A percentile compares a stretch with the other conserved stretches of the same genome.
These are phyloP conservation scores for Schizochytrium sp. DNA, from an alignment of 108 stramenopile species.

Conservation along the genomic window DNA sequence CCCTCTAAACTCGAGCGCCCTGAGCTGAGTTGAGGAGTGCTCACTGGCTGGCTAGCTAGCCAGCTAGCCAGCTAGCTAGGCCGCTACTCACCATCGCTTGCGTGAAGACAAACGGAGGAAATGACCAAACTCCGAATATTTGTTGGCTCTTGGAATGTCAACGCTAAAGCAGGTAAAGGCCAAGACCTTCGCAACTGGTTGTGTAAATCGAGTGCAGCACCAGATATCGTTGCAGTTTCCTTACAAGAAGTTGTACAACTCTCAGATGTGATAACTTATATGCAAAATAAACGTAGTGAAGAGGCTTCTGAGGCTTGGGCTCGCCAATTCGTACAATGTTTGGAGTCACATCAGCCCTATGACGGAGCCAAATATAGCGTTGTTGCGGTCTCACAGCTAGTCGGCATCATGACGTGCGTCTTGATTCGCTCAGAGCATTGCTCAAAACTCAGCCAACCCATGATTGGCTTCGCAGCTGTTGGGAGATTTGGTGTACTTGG, in stretches of 20 bases:
- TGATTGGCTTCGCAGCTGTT: slow-evolving; percentile 29
- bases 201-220: slow-evolving; percentile 34
- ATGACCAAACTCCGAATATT: slow-evolving; percentile 41
- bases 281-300: slow-evolving; percentile 24
- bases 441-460: not conserved
- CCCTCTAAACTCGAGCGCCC: too few relatives aligned
- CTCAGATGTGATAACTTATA: slow-evolving; percentile 30
- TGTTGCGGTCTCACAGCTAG: slow-evolving; percentile 5
- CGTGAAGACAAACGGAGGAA: too few relatives aligned
- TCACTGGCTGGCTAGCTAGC: too few relatives aligned
- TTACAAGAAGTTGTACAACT: slow-evolving; percentile 28
- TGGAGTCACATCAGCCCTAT: slow-evolving; percentile 22
- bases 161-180: not conserved
- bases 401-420: slow-evolving; percentile 57
- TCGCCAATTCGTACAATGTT: not conserved
- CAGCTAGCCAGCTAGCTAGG: too few relatives aligned
- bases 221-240: slow-evolving; percentile 26
- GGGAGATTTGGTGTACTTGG: slow-evolving; percentile 41
- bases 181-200: slow-evolving; percentile 44
- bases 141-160: slow-evolving; percentile 37
- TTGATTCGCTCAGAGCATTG: slow-evolving; percentile 12
- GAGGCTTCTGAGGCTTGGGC: slow-evolving; percentile 42
- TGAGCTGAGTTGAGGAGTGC: too few relatives aligned
- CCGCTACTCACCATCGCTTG: too few relatives aligned
- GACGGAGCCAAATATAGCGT: slow-evolving; percentile 30